A percentile compares a stretch with the other conserved stretches of the same genome.
Evolutionary conservation across 106 monocot genomes (phyloP).

Genomic region (Dioscorea dumetorum): DNA sequence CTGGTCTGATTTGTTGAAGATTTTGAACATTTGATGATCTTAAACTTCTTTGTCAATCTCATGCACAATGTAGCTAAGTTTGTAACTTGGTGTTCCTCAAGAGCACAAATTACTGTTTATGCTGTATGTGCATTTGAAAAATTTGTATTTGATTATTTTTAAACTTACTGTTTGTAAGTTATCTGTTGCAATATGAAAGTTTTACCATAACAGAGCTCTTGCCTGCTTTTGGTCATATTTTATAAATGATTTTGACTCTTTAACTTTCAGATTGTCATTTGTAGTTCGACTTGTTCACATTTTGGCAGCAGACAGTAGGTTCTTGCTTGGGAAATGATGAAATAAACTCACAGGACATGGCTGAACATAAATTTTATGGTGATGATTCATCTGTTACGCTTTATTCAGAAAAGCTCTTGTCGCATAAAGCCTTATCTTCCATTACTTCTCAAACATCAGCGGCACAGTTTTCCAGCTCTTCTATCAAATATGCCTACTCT

Average conservation of each 20-base stretch:
- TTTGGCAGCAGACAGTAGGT: constrained; percentile 18
- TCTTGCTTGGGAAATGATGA: constrained; percentile 20
- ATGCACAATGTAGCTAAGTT: too few species aligned
- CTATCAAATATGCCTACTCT: constrained; percentile 32
- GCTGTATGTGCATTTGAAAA: too few species aligned
- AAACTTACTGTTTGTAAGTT: too few species aligned
- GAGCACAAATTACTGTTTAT: too few species aligned
- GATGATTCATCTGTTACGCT: neutral
- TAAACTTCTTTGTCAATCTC: too few species aligned
- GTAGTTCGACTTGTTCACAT: constrained; percentile 9
- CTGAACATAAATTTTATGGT: constrained; percentile 23
- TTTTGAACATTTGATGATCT: too few species aligned
- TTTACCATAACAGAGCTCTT: too few species aligned
- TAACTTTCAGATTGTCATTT: constrained; percentile 9
- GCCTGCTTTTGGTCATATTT: too few species aligned
- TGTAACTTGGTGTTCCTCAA: too few species aligned
- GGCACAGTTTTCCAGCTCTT: constrained; percentile 35
- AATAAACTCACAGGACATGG: constrained; percentile 17
- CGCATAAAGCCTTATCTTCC: constrained; percentile 29
- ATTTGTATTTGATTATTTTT: too few species aligned
- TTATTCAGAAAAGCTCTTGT: constrained; percentile 7
- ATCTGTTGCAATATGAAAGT: too few species aligned
- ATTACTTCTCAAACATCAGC: constrained; percentile 33
- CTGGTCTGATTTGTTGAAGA: too few species aligned
- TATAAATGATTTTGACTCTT: neutral